Evolutionary conservation across 2,329 filamentous ascomycete genomes (phyloP).

Genomic region (Alternaria novae-zelandiae): DNA sequence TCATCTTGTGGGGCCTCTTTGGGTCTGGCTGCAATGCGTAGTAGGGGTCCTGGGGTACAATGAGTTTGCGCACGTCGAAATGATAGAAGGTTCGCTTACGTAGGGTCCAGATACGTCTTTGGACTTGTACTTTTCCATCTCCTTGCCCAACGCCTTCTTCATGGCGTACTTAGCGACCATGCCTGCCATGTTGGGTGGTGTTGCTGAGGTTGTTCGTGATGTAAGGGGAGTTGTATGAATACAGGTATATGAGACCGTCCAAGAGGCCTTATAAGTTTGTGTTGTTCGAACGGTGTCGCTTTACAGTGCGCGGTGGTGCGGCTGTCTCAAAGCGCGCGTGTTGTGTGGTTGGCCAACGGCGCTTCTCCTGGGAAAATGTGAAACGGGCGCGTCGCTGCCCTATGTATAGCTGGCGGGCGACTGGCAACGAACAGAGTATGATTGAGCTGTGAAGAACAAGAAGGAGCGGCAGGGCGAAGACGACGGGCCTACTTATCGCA

Average conservation of each 20-base stretch:
- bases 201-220: constrained; percentile 6
- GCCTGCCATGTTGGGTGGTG: constrained; percentile 50
- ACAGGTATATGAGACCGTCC: not conserved
- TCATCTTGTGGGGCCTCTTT: constrained; percentile 72
- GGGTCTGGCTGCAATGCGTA: constrained; percentile 83
- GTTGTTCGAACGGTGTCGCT: constrained; percentile 9
- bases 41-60: constrained; percentile 75
- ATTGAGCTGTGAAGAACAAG: constrained; percentile 6
- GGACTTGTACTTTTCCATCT: constrained; percentile 56
- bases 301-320: constrained; percentile 25
- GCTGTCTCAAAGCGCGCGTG: constrained; percentile 31
- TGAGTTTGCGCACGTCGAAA: constrained; percentile 4
- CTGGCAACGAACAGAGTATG: constrained; percentile 18
- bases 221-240: constrained; percentile 5
- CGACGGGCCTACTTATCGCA: constrained; percentile 26
- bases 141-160: constrained; percentile 56
- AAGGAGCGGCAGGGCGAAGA: constrained; percentile 6
- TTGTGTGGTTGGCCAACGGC: constrained; percentile 43
- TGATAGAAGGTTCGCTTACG: constrained; percentile 39
- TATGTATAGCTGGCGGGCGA: constrained; percentile 44
- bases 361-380: constrained; percentile 34
- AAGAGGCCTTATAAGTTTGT: constrained; percentile 29
- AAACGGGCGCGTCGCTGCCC: constrained; percentile 49
- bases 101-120: constrained; percentile 52
- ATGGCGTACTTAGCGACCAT: constrained; percentile 57